A percentile compares a stretch with the other conserved stretches of the same genome.
These are phyloP conservation scores for Penicillium concentricum DNA, from an alignment of 2,329 filamentous ascomycete genomes.

Conservation along the genomic window DNA sequence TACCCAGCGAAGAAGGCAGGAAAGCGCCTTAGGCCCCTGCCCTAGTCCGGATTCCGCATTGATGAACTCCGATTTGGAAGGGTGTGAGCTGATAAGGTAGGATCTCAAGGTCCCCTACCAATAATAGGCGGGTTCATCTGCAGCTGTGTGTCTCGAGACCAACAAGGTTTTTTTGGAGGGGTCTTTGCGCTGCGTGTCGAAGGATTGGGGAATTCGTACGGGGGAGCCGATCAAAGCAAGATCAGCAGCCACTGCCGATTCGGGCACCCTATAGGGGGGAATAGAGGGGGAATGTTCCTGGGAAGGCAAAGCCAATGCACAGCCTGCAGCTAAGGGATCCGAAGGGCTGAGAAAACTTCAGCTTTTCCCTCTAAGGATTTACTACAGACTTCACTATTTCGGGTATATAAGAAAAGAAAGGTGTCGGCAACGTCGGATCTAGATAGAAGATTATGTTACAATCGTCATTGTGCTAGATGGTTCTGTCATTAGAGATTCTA, in stretches of 20 bases:
- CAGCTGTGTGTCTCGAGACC: constrained; percentile 15
- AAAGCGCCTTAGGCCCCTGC: background rate
- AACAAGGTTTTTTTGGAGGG: constrained; percentile 6
- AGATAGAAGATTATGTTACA: background rate
- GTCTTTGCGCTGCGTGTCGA: constrained; percentile 8
- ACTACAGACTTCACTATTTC: too few species aligned
- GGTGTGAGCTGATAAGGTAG: constrained; percentile 8
- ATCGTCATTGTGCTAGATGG: constrained; percentile 3
- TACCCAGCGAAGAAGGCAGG: constrained; percentile 3
- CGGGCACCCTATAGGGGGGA: constrained; percentile 11
- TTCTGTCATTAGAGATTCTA: constrained; percentile 3
- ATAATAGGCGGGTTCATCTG: constrained; percentile 11
- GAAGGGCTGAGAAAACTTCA: constrained; percentile 3
- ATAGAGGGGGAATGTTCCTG: constrained; percentile 16
- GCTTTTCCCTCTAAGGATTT: background rate
- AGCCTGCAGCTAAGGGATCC: constrained; percentile 9
- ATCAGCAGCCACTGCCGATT: constrained; percentile 25
- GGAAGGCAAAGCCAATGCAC: constrained; percentile 12
- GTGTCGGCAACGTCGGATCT: background rate
- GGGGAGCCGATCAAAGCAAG: constrained; percentile 16
- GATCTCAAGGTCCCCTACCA: constrained; percentile 15
- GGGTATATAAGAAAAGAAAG: too few species aligned
- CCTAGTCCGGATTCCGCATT: constrained; percentile 13
- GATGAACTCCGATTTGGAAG: constrained; percentile 9
- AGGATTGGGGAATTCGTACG: constrained; percentile 15